Evolutionary conservation across 2,329 filamentous ascomycete species (phyloP), one percentile per base, ranked within the genome.

Genomic region (Paecilomyces fulvus): DNA sequence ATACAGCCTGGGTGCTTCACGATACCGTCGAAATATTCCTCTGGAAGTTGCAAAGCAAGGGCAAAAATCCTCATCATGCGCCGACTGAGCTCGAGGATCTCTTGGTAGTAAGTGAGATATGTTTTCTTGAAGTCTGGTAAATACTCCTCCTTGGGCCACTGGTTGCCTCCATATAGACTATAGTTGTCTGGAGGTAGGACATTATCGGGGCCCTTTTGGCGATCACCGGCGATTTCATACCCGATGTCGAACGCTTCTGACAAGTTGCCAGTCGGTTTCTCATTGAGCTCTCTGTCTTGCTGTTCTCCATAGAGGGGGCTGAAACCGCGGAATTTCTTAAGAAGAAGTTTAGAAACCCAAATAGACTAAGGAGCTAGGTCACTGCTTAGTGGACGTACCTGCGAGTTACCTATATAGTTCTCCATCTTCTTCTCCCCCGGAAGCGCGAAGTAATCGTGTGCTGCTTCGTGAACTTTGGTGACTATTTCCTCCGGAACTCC

Each of bases 21-120:
- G 54, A 82, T 78, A 2, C 70, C 68, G 58, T 84, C 81, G 63
- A 85, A 84, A 55, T 80, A 79, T 31, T 75, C 63, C 61, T 85
- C 82, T 0, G 77, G 73, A 3, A 85, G 69, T 10, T 76, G 75
- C 1, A 85, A 72, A 3, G 77, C 78, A 2, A 86, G 70, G 0
- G 83, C 82, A 61, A 86, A 83, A 6, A 77, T 69, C 3, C 73
- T 71, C 2, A 81, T 75, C 30, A 85, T 65, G 33, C 72, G 75
- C 21, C 83, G 73, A 0, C 81, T 78, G 1, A 85, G 71, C 0
- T 61, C 70, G 10, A 85, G 70, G 37, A 79, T 79, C 6, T 72
- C 67, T 20, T 69, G 64, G 73, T 78, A 83, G 62, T 83, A 82
- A 0, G 61, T 60, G 8, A 81, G 61, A 2, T 76, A 68, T 14